These are phyloP conservation scores for Colletotrichum musicola DNA, from an alignment of 2,329 filamentous ascomycete species.

Conservation along the genomic window DNA sequence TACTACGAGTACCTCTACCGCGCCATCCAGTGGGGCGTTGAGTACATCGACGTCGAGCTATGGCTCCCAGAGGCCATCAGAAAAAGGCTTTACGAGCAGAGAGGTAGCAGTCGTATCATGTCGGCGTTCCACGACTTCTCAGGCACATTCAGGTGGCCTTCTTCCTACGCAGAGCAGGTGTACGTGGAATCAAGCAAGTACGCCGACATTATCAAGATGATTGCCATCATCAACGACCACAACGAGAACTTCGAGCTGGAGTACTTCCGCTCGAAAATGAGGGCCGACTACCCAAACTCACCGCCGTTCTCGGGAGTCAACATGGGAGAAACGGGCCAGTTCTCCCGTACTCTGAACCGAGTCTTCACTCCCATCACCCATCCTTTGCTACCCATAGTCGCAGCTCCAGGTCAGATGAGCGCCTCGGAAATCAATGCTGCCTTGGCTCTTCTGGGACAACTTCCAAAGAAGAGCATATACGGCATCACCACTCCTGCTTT, in stretches of 20 bases:
- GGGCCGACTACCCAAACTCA: conserved; percentile 73
- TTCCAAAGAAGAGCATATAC: conserved; percentile 84
- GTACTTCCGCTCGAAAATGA: conserved; percentile 85
- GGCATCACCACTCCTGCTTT: conserved; percentile 80
- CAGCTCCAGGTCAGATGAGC: conserved; percentile 87
- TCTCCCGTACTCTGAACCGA: conserved; percentile 85
- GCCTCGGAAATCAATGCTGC: conserved; percentile 88
- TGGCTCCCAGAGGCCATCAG: conserved; percentile 86
- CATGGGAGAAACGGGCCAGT: conserved; percentile 88
- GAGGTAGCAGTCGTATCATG: conserved; percentile 86
- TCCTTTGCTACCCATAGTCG: conserved; percentile 84
- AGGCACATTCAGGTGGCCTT: conserved; percentile 86
- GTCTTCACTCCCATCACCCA: conserved; percentile 92
- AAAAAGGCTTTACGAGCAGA: conserved; percentile 73
- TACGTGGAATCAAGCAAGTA: conserved; percentile 80
- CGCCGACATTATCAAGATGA: conserved; percentile 92
- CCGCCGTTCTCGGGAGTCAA: conserved; percentile 87
- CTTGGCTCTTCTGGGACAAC: conserved; percentile 81
- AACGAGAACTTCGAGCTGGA: conserved; percentile 93
- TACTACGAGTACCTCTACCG: conserved; percentile 86
- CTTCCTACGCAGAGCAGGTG: conserved; percentile 76
- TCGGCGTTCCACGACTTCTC: conserved; percentile 94
- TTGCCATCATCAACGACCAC: conserved; percentile 82
- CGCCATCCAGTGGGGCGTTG: conserved; percentile 89
- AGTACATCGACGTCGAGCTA: conserved; percentile 90